phyloP scores from a whole-genome alignment of 768 basidiomycete genomes.

The Pulveroboletus sp. region DNA sequence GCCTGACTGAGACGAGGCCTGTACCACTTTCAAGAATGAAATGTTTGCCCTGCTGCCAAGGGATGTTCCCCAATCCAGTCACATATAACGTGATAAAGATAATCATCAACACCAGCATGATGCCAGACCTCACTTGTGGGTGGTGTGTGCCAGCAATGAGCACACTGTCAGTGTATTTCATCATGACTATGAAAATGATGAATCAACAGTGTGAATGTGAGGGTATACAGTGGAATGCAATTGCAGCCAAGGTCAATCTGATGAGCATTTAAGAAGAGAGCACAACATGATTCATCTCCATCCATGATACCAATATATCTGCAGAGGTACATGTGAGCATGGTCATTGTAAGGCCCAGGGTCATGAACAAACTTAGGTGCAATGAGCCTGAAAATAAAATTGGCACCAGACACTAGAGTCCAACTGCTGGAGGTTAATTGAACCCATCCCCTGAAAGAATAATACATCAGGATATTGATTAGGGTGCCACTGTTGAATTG shows the following conservation, averaged over 20 bases:
- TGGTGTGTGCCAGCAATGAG: conserved; percentile 59
- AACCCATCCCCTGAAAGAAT: conserved; percentile 78
- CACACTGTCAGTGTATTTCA: conserved; percentile 52
- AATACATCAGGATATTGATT: conserved; percentile 78
- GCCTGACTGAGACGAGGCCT: background rate
- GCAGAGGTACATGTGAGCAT: background rate
- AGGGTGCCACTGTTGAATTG: too few relatives aligned
- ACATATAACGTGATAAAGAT: conserved; percentile 81
- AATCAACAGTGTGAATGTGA: background rate
- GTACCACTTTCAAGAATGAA: conserved; percentile 69
- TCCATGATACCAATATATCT: conserved; percentile 63
- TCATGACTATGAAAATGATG: conserved; percentile 44
- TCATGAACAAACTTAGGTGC: conserved; percentile 50
- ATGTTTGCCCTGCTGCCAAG: conserved; percentile 86
- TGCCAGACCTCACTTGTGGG: conserved; percentile 55
- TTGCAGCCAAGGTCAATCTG: conserved; percentile 55
- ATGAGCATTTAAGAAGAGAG: conserved; percentile 71
- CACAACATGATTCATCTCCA: conserved; percentile 64
- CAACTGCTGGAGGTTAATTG: conserved; percentile 76
- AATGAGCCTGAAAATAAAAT: conserved; percentile 73
- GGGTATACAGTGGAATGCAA: conserved; percentile 51
- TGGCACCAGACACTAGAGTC: conserved; percentile 72
- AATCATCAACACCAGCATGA: conserved; percentile 79
- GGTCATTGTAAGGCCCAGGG: background rate
- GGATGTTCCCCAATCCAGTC: conserved; percentile 72